Evolutionary conservation across 78 protist species (phyloP).

Genomic region (Anaeramoeba ignava): DNA sequence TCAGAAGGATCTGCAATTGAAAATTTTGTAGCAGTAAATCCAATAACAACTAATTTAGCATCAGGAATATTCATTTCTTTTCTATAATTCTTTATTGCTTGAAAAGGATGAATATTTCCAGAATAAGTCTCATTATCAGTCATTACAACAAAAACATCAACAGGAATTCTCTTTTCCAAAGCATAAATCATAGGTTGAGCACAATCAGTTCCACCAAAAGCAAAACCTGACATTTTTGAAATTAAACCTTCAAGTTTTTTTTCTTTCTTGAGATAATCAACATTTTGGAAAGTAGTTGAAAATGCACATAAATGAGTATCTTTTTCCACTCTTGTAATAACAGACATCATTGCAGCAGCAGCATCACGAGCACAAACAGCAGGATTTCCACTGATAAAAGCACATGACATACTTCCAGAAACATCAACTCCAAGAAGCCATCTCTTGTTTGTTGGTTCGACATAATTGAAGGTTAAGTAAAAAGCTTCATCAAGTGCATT

Average conservation of each 20-base stretch:
- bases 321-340: conserved; percentile 13
- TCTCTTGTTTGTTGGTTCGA: conserved; percentile 18
- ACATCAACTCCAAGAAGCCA: conserved; percentile 19
- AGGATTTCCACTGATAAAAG: neutral
- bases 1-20: conserved; percentile 28
- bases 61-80: neutral
- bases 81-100: conserved; percentile 18
- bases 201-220: conserved; percentile 22
- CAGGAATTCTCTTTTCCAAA: neutral
- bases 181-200: conserved; percentile 22
- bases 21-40: conserved; percentile 11
- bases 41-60: conserved; percentile 14
- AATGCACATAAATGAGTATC: neutral
- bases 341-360: conserved; percentile 11
- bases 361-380: conserved; percentile 10
- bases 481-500: conserved; percentile 6
- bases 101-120: neutral
- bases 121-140: conserved; percentile 25
- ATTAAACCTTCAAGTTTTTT: neutral
- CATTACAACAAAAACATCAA: conserved; percentile 19
- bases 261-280: no score
- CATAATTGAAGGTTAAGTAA: neutral
- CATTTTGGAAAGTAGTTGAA: neutral
- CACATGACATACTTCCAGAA: conserved; percentile 13
- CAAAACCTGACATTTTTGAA: no score